phyloP scores from a whole-genome alignment of 2,329 filamentous ascomycete genomes.

The Calonectria henricotiae region DNA sequence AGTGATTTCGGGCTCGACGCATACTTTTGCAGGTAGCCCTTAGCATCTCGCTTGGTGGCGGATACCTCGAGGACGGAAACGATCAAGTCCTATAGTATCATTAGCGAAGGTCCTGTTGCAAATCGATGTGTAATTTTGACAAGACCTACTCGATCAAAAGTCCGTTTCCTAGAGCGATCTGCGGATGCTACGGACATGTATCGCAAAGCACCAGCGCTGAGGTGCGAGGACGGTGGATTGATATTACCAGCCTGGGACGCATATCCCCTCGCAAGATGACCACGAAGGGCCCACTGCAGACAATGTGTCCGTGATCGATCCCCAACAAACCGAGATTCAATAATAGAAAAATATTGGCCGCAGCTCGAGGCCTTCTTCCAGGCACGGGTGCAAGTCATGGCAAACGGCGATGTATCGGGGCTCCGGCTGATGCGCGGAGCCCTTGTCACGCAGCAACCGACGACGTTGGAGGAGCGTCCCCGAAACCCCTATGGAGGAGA shows the following conservation, averaged over 20 bases:
- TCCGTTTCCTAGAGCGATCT: constrained; percentile 54
- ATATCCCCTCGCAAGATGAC: constrained; percentile 32
- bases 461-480: constrained; percentile 28
- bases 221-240: constrained; percentile 34
- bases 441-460: constrained; percentile 24
- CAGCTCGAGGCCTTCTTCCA: constrained; percentile 60
- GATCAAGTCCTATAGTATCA: constrained; percentile 79
- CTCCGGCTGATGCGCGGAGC: constrained; percentile 22
- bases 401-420: constrained; percentile 42
- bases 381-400: constrained; percentile 62
- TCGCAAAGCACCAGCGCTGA: constrained; percentile 46
- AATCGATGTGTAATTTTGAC: neutral
- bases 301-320: constrained; percentile 23
- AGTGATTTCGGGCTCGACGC: constrained; percentile 57
- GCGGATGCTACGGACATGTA: constrained; percentile 53
- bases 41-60: constrained; percentile 93
- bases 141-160: constrained; percentile 55
- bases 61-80: constrained; percentile 90
- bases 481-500: constrained; percentile 43
- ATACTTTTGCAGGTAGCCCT: constrained; percentile 92
- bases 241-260: constrained; percentile 39
- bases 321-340: constrained; percentile 26
- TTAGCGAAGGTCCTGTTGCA: constrained; percentile 34
- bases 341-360: constrained; percentile 45
- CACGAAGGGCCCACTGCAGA: constrained; percentile 31